phyloP scores from a whole-genome alignment of 352 stramenopile species.

The Phytophthora podocarpi region DNA sequence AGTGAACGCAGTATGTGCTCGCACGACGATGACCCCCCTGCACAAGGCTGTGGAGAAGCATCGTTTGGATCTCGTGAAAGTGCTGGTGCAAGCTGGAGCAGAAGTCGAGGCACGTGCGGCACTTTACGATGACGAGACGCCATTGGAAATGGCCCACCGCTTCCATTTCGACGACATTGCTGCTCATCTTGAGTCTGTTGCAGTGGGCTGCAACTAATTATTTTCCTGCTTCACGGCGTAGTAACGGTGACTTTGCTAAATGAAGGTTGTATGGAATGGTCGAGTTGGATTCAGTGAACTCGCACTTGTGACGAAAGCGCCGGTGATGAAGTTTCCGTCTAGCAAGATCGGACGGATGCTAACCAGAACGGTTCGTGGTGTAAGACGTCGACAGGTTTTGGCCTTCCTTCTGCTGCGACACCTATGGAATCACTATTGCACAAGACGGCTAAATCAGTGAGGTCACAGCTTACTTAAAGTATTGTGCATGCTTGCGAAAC shows the following conservation, averaged over 20 bases:
- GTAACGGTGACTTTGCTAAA: not conserved
- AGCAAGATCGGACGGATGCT: too few relatives aligned
- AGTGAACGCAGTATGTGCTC: slow-evolving; percentile 51
- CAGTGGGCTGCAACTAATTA: slow-evolving; percentile 13
- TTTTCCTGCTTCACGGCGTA: not conserved
- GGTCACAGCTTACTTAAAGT: too few relatives aligned
- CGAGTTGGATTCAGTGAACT: too few relatives aligned
- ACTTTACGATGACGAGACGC: slow-evolving; percentile 69
- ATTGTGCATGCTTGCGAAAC: too few relatives aligned
- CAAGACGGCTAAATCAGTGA: too few relatives aligned
- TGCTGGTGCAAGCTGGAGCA: slow-evolving; percentile 49
- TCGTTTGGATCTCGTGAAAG: slow-evolving; percentile 50
- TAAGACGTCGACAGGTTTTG: too few relatives aligned
- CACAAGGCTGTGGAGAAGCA: slow-evolving; percentile 74
- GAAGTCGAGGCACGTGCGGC: slow-evolving; percentile 42
- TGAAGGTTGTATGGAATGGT: too few relatives aligned
- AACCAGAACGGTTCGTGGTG: too few relatives aligned
- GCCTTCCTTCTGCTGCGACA: too few relatives aligned
- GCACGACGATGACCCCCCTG: slow-evolving; percentile 66
- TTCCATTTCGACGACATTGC: slow-evolving; percentile 58
- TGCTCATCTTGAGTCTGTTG: slow-evolving; percentile 27
- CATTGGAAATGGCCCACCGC: slow-evolving; percentile 60
- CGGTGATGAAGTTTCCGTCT: too few relatives aligned
- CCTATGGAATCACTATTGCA: too few relatives aligned
- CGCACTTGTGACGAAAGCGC: too few relatives aligned